A percentile compares a stretch with the other conserved stretches of the same genome.
Evolutionary conservation across 1,139 yeast species (phyloP).

Genomic region (Scheffersomyces cryptocercus): DNA sequence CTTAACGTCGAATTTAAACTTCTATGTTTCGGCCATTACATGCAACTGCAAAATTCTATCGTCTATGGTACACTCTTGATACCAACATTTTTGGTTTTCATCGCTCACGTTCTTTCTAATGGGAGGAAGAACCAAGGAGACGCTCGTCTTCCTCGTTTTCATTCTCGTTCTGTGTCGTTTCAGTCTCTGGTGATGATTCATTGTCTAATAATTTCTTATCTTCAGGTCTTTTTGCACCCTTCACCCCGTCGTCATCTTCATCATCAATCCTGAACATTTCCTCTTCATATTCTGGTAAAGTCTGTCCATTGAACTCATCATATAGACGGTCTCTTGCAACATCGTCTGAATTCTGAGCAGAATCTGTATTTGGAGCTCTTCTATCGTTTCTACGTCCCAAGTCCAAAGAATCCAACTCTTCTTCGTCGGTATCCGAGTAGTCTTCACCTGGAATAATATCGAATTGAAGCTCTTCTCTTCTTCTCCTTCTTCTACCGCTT

Average conservation of each 20-base stretch:
- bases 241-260: constrained; percentile 28
- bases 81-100: no score
- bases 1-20: no score
- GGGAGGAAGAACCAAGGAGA: no score
- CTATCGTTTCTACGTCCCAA: constrained; percentile 11
- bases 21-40: no score
- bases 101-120: no score
- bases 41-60: no score
- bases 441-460: constrained; percentile 77
- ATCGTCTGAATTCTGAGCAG: constrained; percentile 21
- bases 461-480: constrained; percentile 76
- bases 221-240: neutral
- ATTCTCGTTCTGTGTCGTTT: no score
- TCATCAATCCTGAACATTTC: constrained; percentile 47
- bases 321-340: constrained; percentile 43
- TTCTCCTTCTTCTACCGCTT: constrained; percentile 53
- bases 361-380: constrained; percentile 12
- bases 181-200: no score
- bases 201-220: no score
- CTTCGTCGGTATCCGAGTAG: constrained; percentile 29
- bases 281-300: constrained; percentile 41
- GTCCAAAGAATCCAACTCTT: constrained; percentile 17
- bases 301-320: constrained; percentile 41
- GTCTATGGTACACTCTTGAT: no score
- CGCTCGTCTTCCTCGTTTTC: no score